These are phyloP conservation scores for Malassezia sympodialis DNA, from an alignment of 1,284 basidiomycete genomes.

Conservation along the genomic window DNA sequence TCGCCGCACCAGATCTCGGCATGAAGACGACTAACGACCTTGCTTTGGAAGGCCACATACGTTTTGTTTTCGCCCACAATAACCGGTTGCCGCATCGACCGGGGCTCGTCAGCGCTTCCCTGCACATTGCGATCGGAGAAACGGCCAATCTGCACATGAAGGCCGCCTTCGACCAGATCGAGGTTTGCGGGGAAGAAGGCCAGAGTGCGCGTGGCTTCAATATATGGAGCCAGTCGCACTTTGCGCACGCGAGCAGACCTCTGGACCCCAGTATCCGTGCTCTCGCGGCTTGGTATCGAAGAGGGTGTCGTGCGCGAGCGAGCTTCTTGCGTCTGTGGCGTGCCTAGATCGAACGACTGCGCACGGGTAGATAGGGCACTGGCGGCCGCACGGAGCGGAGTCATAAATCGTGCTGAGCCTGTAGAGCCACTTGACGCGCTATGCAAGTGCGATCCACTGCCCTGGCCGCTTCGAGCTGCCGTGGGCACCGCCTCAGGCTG, in stretches of 20 bases:
- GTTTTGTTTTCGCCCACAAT: conserved; percentile 33
- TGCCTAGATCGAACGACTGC: not conserved
- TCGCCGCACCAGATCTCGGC: conserved; percentile 80
- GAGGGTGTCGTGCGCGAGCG: not conserved
- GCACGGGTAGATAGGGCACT: not conserved
- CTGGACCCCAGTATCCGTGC: not conserved
- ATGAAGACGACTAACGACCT: conserved; percentile 86
- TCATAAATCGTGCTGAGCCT: not conserved
- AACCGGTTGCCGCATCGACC: not conserved
- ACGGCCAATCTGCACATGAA: conserved; percentile 32
- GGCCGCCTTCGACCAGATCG: conserved; percentile 55
- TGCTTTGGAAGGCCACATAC: conserved; percentile 76
- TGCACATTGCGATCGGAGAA: not conserved
- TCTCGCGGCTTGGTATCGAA: not conserved
- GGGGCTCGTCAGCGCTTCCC: not conserved
- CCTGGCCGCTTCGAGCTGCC: not conserved
- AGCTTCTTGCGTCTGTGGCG: not conserved
- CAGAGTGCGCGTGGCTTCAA: conserved; percentile 77
- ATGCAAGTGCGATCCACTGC: not conserved
- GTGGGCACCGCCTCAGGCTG: not conserved
- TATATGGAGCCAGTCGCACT: conserved; percentile 80
- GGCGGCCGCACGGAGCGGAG: not conserved
- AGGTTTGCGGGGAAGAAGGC: conserved; percentile 85
- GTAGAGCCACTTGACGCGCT: not conserved
- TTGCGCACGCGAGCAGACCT: not conserved